Percentiles rank a stretch among this genome's conserved stretches.
phyloP scores from a whole-genome alignment of 2,329 filamentous ascomycete species.

The Curvularia verruculosa region DNA sequence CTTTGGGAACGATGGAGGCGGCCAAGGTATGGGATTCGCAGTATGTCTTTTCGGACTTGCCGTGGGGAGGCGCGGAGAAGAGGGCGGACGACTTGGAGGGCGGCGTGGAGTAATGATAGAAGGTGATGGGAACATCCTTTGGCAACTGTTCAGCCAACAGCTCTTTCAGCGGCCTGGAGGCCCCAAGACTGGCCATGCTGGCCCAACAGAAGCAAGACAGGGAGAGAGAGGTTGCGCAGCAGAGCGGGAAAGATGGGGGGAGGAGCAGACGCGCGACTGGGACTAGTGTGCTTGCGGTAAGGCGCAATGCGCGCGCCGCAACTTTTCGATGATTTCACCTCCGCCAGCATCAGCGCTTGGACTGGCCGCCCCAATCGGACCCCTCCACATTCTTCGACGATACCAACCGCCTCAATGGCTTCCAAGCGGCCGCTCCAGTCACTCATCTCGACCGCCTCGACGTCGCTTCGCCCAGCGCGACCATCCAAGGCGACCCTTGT shows the following conservation, averaged over 20 bases:
- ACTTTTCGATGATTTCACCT: constrained; percentile 41
- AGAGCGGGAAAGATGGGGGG: constrained; percentile 21
- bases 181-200: constrained; percentile 36
- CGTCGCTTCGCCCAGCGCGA: constrained; percentile 35
- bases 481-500: constrained; percentile 31
- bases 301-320: constrained; percentile 29
- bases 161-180: constrained; percentile 43
- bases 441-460: constrained; percentile 35
- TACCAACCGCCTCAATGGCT: constrained; percentile 51
- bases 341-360: constrained; percentile 11
- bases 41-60: constrained; percentile 76
- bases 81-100: constrained; percentile 76
- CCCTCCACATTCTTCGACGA: constrained; percentile 22
- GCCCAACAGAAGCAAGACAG: constrained; percentile 12
- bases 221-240: constrained; percentile 15
- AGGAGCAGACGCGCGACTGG: constrained; percentile 21
- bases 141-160: constrained; percentile 61
- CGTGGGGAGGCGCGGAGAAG: constrained; percentile 76
- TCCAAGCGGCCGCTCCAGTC: constrained; percentile 53
- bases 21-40: constrained; percentile 83
- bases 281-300: constrained; percentile 23
- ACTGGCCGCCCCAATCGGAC: constrained; percentile 17
- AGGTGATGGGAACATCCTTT: constrained; percentile 64
- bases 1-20: constrained; percentile 56
- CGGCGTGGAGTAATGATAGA: constrained; percentile 88